Evolutionary conservation across 352 stramenopile species (phyloP), one percentile per base, ranked within the genome.

Genomic region (Phytophthora fragariaefolia): DNA sequence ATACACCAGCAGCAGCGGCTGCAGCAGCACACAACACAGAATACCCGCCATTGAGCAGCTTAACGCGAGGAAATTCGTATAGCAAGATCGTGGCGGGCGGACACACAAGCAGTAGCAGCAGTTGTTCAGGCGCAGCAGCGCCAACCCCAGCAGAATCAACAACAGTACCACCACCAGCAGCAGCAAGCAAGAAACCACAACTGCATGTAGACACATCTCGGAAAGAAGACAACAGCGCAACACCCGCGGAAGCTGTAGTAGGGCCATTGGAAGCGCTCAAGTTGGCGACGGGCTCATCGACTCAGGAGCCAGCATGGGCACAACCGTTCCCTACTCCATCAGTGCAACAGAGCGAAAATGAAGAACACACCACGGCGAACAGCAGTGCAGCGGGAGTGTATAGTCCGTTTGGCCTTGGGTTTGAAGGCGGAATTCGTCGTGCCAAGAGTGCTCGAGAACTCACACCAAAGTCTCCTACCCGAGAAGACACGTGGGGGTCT

Each of bases 401-500:
- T 40, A 91, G 80, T 66, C 83, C 85, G 9, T 94, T 94, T 69
- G 83, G 82, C 7, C 63, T 94, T 47, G 82, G 82, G 3, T 94
- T 94, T 43, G 81, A 90, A 58, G 79, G 77, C 34, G 80, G 83
- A 15, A 87, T 92, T 49, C 76, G 72, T 59, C 78, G 73, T 43
- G 53, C 66, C n/a, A 79, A 52, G 22, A 74, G 65, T 30, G 51
- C 27, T 5, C 61, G 32, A 26, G 72, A 80, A 20, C 38, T 71
- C 10, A 58, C 53, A 46, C 45, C 73, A 30, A 58, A 66, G 8
- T 13, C 61, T 18, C 27, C 63, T 55, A 26, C n/a, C 8, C 43
- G 51, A 24, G 51, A 22, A 13, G 55, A 63, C 20, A 13, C 71
- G 26, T 87, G 79, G 79, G 65, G 66, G 49, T 40, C 63, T 1